Percentiles rank a stretch among this genome's conserved stretches.
Conservation (phyloP, 345 rosid species). For the sweet orange (Citrus sinensis) region DVS_A1.0 CM039165.1:31393501-31394000, state of each 20-base stretch:
- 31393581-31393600: background rate
- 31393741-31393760: slow-evolving; percentile 97
- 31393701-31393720: slow-evolving; percentile 67
- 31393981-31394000: slow-evolving; percentile 50
- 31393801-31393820: slow-evolving; percentile 74
- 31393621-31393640: slow-evolving; percentile 73
- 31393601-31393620: slow-evolving; percentile 39
- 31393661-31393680: slow-evolving; percentile 73
- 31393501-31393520: slow-evolving; percentile 72
- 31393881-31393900: slow-evolving; percentile 92
- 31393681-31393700: slow-evolving; percentile 53
- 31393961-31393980: slow-evolving; percentile 23
- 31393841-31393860: slow-evolving; percentile 88
- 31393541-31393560: background rate
- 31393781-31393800: slow-evolving; percentile 80
- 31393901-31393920: slow-evolving; percentile 84
- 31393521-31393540: background rate
- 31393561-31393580: background rate
- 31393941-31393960: slow-evolving; percentile 35
- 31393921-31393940: slow-evolving; percentile 58
- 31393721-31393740: slow-evolving; percentile 99
- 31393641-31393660: slow-evolving; percentile 62
- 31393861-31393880: slow-evolving; percentile 82
- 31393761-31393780: slow-evolving; percentile 84
- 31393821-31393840: slow-evolving; percentile 65